phyloP scores from a whole-genome alignment of 495 filamentous ascomycete genomes.

The Corynascus novoguineensis region DNA sequence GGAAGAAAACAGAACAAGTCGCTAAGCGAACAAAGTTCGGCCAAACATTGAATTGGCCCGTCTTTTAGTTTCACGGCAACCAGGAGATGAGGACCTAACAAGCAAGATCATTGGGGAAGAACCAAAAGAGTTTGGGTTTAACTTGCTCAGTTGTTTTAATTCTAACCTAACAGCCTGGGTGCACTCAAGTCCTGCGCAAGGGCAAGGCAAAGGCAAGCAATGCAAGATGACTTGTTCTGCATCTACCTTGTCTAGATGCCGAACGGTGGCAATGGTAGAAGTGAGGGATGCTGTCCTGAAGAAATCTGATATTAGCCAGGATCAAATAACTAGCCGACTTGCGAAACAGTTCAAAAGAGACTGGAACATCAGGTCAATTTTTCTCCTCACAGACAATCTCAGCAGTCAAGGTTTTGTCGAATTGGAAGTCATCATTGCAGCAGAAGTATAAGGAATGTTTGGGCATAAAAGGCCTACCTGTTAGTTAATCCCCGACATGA shows the following conservation, averaged over 20 bases:
- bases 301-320: background rate
- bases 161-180: no score
- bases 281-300: background rate
- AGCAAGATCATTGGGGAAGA: no score
- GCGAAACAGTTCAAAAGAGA: background rate
- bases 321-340: background rate
- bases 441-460: background rate
- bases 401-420: constrained; percentile 37
- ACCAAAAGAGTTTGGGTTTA: no score
- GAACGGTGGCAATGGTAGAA: background rate
- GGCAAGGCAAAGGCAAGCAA: no score
- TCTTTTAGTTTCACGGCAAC: no score
- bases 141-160: no score
- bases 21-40: no score
- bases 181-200: no score
- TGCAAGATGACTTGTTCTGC: no score
- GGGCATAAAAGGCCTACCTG: background rate
- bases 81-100: no score
- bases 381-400: constrained; percentile 27
- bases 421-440: constrained; percentile 24
- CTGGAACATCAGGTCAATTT: constrained; percentile 11
- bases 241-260: background rate
- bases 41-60: no score
- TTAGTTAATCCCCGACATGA: background rate
- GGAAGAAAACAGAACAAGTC: no score